Percentiles rank a stretch among this genome's conserved stretches.
Conservation (phyloP, 805 yeast species). For the Schizosaccharomyces octosporus region DNA sequence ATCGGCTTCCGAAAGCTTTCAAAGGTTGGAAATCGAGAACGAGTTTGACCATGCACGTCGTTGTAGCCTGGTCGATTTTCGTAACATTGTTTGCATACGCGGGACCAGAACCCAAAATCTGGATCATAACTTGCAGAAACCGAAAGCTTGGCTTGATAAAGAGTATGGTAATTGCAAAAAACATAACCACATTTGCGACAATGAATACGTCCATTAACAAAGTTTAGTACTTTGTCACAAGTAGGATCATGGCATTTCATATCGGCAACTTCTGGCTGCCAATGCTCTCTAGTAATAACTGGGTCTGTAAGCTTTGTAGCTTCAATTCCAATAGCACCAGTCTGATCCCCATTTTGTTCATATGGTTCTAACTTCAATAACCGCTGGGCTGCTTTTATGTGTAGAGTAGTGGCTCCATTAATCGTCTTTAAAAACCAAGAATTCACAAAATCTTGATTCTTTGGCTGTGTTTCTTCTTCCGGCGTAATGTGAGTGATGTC, state of each 20-base stretch:
- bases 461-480: not conserved
- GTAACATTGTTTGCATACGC: slow-evolving; percentile 46
- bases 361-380: not conserved
- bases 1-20: slow-evolving; percentile 3
- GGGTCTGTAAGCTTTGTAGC: not conserved
- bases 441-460: not conserved
- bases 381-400: not conserved
- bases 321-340: not conserved
- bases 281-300: slow-evolving; percentile 6
- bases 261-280: not conserved
- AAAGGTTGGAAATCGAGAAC: slow-evolving; percentile 2
- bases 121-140: slow-evolving; percentile 24
- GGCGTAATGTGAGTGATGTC: not conserved
- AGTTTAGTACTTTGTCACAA: not conserved
- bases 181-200: slow-evolving; percentile 58
- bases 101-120: slow-evolving; percentile 34
- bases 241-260: not conserved
- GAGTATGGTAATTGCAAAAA: slow-evolving; percentile 42
- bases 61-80: slow-evolving; percentile 30
- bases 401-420: not conserved
- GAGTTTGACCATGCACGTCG: slow-evolving; percentile 23
- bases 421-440: not conserved
- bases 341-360: not conserved
- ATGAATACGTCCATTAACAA: slow-evolving; percentile 16
- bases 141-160: slow-evolving; percentile 27